Evolutionary conservation across 495 filamentous ascomycete genomes (phyloP).

Genomic region (Filosporella fistucella): DNA sequence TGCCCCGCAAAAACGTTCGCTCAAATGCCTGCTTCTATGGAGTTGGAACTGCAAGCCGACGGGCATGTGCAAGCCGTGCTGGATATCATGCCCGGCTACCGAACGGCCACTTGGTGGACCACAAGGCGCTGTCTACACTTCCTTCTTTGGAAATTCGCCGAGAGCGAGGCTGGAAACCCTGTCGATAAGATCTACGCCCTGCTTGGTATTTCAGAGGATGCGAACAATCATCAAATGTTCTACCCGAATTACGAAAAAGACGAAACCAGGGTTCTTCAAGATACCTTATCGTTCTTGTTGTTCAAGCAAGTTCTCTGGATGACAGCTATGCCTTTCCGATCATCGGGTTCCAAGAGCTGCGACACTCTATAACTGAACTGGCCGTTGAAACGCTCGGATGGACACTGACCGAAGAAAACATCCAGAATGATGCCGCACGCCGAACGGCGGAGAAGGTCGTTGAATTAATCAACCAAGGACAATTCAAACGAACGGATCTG

Average conservation of each 20-base stretch:
- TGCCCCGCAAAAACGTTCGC: slow-evolving; percentile 25
- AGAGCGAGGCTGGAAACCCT: slow-evolving; percentile 25
- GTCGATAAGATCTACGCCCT: slow-evolving; percentile 33
- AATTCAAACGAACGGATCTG: no score
- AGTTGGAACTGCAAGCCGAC: not conserved
- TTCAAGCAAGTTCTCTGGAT: not conserved
- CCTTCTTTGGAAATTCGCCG: slow-evolving; percentile 26
- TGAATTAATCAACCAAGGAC: not conserved
- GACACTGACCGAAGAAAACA: not conserved
- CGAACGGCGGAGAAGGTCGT: not conserved
- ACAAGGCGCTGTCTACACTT: slow-evolving; percentile 22
- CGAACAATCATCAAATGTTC: slow-evolving; percentile 11
- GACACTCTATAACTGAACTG: not conserved
- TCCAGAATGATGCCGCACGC: not conserved
- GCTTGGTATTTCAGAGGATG: slow-evolving; percentile 27
- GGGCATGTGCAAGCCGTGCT: slow-evolving; percentile 27
- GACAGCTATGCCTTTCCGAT: not conserved
- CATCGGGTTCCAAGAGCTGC: no score
- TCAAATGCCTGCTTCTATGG: slow-evolving; percentile 23
- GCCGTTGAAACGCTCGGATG: not conserved
- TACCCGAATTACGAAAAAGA: slow-evolving; percentile 20
- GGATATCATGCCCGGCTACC: slow-evolving; percentile 30
- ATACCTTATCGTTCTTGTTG: slow-evolving; percentile 3
- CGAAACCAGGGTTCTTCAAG: slow-evolving; percentile 10
- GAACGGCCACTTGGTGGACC: slow-evolving; percentile 28